These are phyloP conservation scores for Coniella lustricola DNA, from an alignment of 2,329 filamentous ascomycete genomes.

Conservation along the genomic window DNA sequence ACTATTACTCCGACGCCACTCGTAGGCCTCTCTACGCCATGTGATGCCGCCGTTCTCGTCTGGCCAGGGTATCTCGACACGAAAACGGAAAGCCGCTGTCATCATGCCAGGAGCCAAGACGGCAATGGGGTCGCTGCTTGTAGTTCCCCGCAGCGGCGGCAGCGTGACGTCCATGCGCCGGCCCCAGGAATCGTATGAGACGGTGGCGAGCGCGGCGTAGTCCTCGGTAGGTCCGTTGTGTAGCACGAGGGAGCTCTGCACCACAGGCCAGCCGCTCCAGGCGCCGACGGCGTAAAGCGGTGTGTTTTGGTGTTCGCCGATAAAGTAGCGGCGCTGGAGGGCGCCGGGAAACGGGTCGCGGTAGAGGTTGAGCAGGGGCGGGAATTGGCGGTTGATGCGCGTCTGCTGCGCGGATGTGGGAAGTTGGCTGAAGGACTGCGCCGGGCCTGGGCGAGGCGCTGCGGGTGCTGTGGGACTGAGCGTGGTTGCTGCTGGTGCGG, in stretches of 20 bases:
- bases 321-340: constrained; percentile 15
- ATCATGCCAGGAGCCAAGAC: constrained; percentile 8
- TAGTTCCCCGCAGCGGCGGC: constrained; percentile 21
- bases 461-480: neutral
- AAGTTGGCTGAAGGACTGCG: constrained; percentile 12
- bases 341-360: constrained; percentile 13
- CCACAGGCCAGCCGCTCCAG: constrained; percentile 19
- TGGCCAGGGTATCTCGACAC: constrained; percentile 26
- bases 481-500: constrained; percentile 1
- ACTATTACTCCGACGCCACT: constrained; percentile 35
- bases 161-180: constrained; percentile 23
- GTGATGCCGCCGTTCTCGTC: neutral
- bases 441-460: neutral
- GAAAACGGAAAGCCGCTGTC: constrained; percentile 20
- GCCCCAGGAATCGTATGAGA: constrained; percentile 16
- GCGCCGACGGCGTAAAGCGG: constrained; percentile 27
- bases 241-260: constrained; percentile 25
- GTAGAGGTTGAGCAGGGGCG: constrained; percentile 28
- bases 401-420: neutral
- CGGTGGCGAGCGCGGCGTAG: constrained; percentile 24
- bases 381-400: constrained; percentile 24
- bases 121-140: constrained; percentile 12
- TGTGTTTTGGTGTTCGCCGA: constrained; percentile 26
- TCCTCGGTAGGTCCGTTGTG: constrained; percentile 27
- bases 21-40: constrained; percentile 28